phyloP scores from a whole-genome alignment of 148 eudicot genomes.

The Salicornia ramosissima region DNA sequence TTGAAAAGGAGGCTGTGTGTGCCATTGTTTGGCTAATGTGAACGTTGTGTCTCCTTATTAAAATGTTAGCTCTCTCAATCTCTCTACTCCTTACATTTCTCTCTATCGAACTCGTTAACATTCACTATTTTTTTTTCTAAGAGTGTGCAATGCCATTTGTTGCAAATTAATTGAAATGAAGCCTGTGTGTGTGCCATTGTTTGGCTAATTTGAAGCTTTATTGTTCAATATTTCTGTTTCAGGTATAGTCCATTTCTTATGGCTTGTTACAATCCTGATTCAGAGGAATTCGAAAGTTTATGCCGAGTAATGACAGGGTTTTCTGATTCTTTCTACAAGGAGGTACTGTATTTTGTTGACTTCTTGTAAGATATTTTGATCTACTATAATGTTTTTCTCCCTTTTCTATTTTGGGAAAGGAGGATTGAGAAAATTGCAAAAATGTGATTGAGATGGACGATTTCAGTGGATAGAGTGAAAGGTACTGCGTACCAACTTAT shows the following conservation, averaged over 20 bases:
- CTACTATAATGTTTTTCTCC: not conserved
- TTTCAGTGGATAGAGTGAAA: not conserved
- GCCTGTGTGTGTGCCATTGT: no score
- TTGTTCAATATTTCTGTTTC: constrained; percentile 18
- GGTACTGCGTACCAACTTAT: not conserved
- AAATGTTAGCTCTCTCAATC: no score
- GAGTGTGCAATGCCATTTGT: no score
- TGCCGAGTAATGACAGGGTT: constrained; percentile 99
- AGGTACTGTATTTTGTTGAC: constrained; percentile 37
- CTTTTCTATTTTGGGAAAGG: not conserved
- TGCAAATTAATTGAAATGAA: not conserved
- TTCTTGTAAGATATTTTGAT: not conserved
- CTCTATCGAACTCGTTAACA: no score
- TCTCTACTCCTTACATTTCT: no score
- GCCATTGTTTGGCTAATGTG: not conserved
- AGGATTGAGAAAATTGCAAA: not conserved
- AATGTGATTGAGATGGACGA: not conserved
- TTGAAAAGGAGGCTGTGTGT: not conserved
- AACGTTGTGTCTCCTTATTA: no score
- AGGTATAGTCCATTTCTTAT: constrained; percentile 98
- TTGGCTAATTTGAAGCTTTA: not conserved
- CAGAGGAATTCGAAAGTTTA: constrained; percentile 88
- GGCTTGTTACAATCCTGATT: constrained; percentile 95
- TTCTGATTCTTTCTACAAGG: constrained; percentile 81
- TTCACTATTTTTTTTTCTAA: no score